Percentiles rank a stretch among this genome's conserved stretches.
Conservation (phyloP, 2,329 filamentous ascomycete genomes). For the Nemania diffusa region DNA sequence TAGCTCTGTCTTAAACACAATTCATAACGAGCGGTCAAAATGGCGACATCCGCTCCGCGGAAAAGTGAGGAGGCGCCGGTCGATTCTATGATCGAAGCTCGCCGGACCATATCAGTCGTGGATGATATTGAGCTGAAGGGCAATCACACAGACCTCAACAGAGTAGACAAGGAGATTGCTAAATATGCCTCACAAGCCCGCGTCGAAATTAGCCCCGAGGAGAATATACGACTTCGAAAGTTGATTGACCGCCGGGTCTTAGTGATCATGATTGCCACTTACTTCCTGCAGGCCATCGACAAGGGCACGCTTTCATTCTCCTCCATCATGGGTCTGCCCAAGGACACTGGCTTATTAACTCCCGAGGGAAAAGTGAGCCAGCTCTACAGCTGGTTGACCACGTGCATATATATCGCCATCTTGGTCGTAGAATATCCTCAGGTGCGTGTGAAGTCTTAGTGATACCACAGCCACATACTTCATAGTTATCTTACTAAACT, state of each 20-base stretch:
- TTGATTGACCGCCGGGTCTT: conserved; percentile 76
- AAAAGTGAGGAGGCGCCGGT: conserved; percentile 37
- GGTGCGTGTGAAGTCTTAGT: conserved; percentile 37
- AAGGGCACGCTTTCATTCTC: conserved; percentile 74
- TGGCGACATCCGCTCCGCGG: conserved; percentile 42
- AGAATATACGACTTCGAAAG: conserved; percentile 69
- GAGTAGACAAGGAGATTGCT: conserved; percentile 75
- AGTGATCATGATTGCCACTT: conserved; percentile 76
- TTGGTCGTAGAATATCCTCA: conserved; percentile 78
- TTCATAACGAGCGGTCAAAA: conserved; percentile 25
- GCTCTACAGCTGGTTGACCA: conserved; percentile 77
- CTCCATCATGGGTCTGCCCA: conserved; percentile 69
- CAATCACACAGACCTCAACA: conserved; percentile 60
- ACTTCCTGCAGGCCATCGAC: conserved; percentile 77
- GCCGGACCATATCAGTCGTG: conserved; percentile 41
- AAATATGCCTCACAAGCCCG: conserved; percentile 70
- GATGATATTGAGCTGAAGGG: conserved; percentile 58
- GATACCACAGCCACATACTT: not conserved
- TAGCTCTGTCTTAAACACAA: not conserved
- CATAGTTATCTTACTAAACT: conserved; percentile 3
- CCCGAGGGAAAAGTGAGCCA: conserved; percentile 49
- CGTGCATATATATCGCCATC: conserved; percentile 78
- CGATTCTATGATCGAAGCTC: conserved; percentile 47
- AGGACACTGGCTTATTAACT: conserved; percentile 61
- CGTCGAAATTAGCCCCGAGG: conserved; percentile 67